Base-by-base conservation (phyloP, 805 yeast species). In the Saccharomycopsis sp. region DNA sequence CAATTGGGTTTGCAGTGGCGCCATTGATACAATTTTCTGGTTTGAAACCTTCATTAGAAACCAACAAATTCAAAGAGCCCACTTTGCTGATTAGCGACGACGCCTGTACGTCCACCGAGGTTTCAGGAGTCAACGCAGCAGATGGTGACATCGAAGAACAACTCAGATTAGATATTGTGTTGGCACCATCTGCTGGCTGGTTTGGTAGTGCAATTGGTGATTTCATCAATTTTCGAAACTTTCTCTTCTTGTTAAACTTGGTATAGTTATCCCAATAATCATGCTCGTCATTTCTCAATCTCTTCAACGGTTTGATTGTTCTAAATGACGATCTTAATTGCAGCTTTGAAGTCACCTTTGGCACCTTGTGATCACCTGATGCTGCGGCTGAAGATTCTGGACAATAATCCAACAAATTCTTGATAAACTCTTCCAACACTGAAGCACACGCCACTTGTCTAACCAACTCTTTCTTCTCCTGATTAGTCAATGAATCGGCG, bases 211-310 rank as follows among this genome's bases (percentile, higher is more conserved):
- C 29, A 20, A 5, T 8, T 24, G 7, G 21, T 19, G 4, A 16
- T 6, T 4, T 19, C 17, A 26, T 14, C 8, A 9, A 9, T 4
- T 35, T 17, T 8, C 37, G n/a, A 26, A 43, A 43, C 16, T 43
- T 43, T 26, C 42, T 38, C 22, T 43, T 43, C 19, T 43, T 43
- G 23, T 43, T 43, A 21, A 19, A 43, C n/a, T 37, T 23, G 5
- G 46, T 43, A 20, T 33, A 37, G 6, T 13, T 21, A 29, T 43
- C 46, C 8, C 5, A 5, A 8, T 31, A 37, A 39, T 43, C 46
- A n/a, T n/a, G n/a, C n/a, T n/a, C n/a, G n/a, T n/a, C n/a, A n/a
- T n/a, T n/a, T n/a, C n/a, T n/a, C n/a, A n/a, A n/a, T n/a, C n/a
- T n/a, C n/a, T n/a, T n/a, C n/a, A n/a, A n/a, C n/a, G n/a, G n/a